Evolutionary conservation across 2,329 filamentous ascomycete species (phyloP), one percentile per base, ranked within the genome.

Genomic region (Ceratocystis alfenasii): DNA sequence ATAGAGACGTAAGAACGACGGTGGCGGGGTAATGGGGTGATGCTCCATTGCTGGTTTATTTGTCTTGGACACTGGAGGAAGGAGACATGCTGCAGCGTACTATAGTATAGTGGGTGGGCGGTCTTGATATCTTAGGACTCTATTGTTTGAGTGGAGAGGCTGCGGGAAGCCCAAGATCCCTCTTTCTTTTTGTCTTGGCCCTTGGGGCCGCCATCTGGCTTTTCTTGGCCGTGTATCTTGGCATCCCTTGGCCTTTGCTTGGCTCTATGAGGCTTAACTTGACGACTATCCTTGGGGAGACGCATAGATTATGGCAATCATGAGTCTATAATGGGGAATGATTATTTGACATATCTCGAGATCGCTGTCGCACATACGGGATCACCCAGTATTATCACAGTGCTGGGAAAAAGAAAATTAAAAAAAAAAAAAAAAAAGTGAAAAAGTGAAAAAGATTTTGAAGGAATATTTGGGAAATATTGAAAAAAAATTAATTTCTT

Each of bases 251-350:
- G 55, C 55, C 33, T 59, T 59, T 59, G 55, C 55, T 59, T 59
- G 28, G 55, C 55, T 59, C 17, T 20, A n/a, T 4, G 15, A 59
- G 55, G 55, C 55, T 59, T 59, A 59, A 59, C 25, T 36, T 59
- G 55, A 59, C 55, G 55, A 59, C 55, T 17, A n/a, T 15, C n/a
- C 55, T 25, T 22, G n/a, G 28, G 15, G n/a, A 15, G 15, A 20
- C 3, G 30, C n/a, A 36, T 20, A 10, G 5, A 53, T 22, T 12
- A 4, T 25, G 4, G 12, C 48, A 28, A 12, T 10, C 10, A 28
- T 2, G 1, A 28, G 48, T 25, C 48, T 3, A 25, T 5, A 5
- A 25, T 53, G 25, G 22, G 48, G 20, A 2, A 53, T 12, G 2
- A 41, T 15, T 41, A 5, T 10, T 15, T 2, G 36, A 12, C 10